Evolutionary conservation across 1,284 basidiomycete species (phyloP).

Genomic region (Fistulinella staudtii): DNA sequence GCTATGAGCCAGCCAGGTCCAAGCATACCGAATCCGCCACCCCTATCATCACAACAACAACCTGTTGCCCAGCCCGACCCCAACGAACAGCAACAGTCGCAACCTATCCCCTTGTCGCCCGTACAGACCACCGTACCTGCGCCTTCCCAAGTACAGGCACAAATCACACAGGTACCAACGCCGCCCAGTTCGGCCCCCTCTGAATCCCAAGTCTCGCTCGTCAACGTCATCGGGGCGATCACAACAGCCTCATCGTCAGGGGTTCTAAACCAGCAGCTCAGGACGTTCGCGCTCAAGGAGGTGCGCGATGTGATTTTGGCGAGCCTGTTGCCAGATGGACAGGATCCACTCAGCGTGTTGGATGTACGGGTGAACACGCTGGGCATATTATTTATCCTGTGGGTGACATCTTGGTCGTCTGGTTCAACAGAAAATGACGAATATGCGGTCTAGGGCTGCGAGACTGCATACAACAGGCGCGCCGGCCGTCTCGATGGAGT

Average conservation of each 20-base stretch:
- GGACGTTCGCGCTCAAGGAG: slow-evolving; percentile 42
- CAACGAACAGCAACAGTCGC: slow-evolving; percentile 16
- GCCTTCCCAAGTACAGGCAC: background rate
- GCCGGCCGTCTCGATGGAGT: slow-evolving; percentile 34
- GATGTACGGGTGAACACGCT: slow-evolving; percentile 55
- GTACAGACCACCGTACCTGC: background rate
- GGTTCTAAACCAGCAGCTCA: slow-evolving; percentile 41
- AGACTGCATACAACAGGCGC: slow-evolving; percentile 41
- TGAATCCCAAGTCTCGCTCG: slow-evolving; percentile 28
- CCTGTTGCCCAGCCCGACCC: slow-evolving; percentile 18
- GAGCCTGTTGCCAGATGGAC: slow-evolving; percentile 45
- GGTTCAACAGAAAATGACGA: too few species aligned
- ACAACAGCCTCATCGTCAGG: slow-evolving; percentile 36
- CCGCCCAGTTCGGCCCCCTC: background rate
- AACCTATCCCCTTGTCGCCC: background rate
- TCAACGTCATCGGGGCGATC: slow-evolving; percentile 45
- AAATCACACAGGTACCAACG: background rate
- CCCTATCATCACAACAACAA: slow-evolving; percentile 25
- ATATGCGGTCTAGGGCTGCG: slow-evolving; percentile 44
- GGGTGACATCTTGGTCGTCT: slow-evolving; percentile 32
- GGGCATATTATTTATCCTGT: slow-evolving; percentile 69
- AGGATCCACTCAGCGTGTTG: slow-evolving; percentile 59
- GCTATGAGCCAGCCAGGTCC: slow-evolving; percentile 27
- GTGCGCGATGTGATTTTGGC: slow-evolving; percentile 47
- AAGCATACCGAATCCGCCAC: slow-evolving; percentile 25